These are phyloP conservation scores for Vinca major DNA, from an alignment of 305 asterid genomes.

Conservation along the genomic window DNA sequence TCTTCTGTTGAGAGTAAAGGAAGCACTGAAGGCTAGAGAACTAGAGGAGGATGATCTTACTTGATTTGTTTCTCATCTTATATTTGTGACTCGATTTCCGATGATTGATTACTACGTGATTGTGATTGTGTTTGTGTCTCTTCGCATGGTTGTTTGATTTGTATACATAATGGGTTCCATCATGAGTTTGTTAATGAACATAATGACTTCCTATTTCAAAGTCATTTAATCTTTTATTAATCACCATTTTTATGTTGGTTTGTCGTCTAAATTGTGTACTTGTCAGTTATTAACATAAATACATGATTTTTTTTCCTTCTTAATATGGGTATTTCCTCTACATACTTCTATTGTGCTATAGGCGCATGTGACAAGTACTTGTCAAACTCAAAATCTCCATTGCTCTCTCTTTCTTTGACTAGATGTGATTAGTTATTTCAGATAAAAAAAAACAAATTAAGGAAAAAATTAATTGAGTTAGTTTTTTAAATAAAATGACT, in stretches of 20 bases:
- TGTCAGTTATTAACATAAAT: too few species aligned
- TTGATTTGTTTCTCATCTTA: constrained; percentile 19
- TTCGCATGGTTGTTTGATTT: neutral
- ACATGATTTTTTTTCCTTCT: too few species aligned
- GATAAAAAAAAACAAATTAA: too few species aligned
- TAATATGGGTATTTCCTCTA: too few species aligned
- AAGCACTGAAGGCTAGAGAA: constrained; percentile 82
- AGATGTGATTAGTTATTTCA: too few species aligned
- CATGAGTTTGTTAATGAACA: constrained; percentile 1
- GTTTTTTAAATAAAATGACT: too few species aligned
- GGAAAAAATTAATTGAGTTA: too few species aligned
- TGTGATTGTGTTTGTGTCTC: constrained; percentile 5
- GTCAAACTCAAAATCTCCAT: too few species aligned
- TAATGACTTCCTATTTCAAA: neutral
- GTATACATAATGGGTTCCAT: constrained; percentile 8
- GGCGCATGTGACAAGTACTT: too few species aligned
- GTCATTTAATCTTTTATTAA: neutral
- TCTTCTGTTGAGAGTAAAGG: constrained; percentile 85
- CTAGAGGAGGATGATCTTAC: constrained; percentile 87
- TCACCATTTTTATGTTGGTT: neutral
- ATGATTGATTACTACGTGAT: constrained; percentile 10
- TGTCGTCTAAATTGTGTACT: neutral
- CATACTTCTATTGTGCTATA: too few species aligned
- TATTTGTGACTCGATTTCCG: neutral
- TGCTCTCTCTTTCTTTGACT: too few species aligned